phyloP scores from a whole-genome alignment of 257 asterid genomes.

The Salvia rosmarinus region DNA sequence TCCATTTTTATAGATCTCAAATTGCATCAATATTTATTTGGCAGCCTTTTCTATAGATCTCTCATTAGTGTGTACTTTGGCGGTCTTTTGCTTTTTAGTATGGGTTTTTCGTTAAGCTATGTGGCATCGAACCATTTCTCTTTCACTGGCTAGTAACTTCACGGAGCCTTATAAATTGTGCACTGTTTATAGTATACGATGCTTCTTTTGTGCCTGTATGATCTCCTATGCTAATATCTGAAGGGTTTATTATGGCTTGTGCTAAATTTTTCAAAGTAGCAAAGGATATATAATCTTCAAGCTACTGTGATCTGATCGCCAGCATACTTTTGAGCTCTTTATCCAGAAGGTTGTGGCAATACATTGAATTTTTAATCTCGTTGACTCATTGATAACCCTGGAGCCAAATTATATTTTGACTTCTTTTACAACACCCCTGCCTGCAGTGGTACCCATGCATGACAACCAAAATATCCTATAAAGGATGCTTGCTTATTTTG shows the following conservation, averaged over 20 bases:
- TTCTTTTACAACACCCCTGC: background rate
- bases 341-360: background rate
- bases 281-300: background rate
- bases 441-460: background rate
- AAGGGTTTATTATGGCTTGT: background rate
- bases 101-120: background rate
- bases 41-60: background rate
- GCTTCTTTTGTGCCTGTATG: background rate
- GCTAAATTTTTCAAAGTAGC: background rate
- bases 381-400: slow-evolving; percentile 16
- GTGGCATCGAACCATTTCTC: background rate
- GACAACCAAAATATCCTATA: slow-evolving; percentile 1
- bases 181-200: background rate
- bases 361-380: background rate
- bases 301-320: background rate
- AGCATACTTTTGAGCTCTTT: slow-evolving; percentile 1
- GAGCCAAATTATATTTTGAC: background rate
- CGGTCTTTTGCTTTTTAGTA: background rate
- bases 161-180: slow-evolving; percentile 6
- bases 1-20: background rate
- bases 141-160: background rate
- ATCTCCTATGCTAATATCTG: background rate
- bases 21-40: background rate
- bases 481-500: background rate
- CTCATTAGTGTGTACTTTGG: slow-evolving; percentile 18